phyloP scores from a whole-genome alignment of 192 early-diverging fungal species.

The Podila minutissima region DNA sequence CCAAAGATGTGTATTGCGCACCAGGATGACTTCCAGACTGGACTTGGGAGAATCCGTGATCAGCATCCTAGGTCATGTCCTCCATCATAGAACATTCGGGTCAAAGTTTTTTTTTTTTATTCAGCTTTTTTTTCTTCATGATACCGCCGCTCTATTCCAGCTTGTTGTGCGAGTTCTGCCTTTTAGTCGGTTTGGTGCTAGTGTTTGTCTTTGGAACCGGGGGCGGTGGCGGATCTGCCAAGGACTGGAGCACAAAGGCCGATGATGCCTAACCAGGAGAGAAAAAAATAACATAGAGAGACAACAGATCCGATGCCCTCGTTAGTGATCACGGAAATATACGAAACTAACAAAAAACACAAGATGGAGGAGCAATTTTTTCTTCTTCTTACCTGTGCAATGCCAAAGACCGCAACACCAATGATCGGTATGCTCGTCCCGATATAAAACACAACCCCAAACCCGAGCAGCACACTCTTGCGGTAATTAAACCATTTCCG shows the following conservation, averaged over 20 bases:
- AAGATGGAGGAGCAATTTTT: conserved; percentile 6
- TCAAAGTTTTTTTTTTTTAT: too few relatives aligned
- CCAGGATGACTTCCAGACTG: too few relatives aligned
- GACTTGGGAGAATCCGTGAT: too few relatives aligned
- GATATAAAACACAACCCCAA: conserved; percentile 62
- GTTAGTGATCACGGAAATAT: background rate
- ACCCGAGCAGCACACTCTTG: conserved; percentile 66
- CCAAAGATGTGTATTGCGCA: too few relatives aligned
- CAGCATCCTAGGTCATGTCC: too few relatives aligned
- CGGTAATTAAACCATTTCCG: conserved; percentile 65
- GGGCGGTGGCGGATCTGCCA: conserved; percentile 2
- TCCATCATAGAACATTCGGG: too few relatives aligned
- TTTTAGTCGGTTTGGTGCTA: background rate
- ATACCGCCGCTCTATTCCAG: background rate
- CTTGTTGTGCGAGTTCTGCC: background rate
- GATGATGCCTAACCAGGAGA: conserved; percentile 9
- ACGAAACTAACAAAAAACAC: background rate
- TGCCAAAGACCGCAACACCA: conserved; percentile 62
- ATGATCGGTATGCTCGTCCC: conserved; percentile 63
- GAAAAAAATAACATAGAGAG: background rate
- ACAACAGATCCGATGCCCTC: background rate
- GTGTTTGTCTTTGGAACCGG: background rate
- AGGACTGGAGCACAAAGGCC: conserved; percentile 7
- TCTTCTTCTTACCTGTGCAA: conserved; percentile 56
- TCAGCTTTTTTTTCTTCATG: too few relatives aligned